Percentiles rank a stretch among this genome's conserved stretches.
Evolutionary conservation across 2,329 filamentous ascomycete species (phyloP).

Genomic region (Xylaria sp.): DNA sequence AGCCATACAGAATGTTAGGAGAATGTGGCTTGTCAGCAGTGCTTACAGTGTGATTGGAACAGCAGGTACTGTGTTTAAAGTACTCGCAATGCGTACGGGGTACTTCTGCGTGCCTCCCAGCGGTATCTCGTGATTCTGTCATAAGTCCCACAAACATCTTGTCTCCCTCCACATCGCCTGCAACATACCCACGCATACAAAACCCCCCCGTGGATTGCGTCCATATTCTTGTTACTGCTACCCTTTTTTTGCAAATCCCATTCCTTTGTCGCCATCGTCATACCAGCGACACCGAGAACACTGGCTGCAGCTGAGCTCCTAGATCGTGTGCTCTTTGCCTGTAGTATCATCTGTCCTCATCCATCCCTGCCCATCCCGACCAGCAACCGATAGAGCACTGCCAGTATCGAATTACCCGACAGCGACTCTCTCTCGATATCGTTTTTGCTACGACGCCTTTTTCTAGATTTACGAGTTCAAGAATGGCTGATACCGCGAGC

Average conservation of each 20-base stretch:
- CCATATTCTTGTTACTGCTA: constrained; percentile 17
- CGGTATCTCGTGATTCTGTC: constrained; percentile 20
- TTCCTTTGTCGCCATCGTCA: constrained; percentile 1
- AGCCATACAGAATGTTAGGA: not conserved
- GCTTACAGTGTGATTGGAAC: not conserved
- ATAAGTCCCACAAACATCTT: constrained; percentile 14
- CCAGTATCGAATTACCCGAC: not conserved
- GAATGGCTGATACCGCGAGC: constrained; percentile 34
- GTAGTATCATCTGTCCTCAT: not conserved
- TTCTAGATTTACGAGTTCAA: constrained; percentile 9
- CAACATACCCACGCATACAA: constrained; percentile 12
- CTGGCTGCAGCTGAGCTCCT: not conserved
- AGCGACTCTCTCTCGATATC: not conserved
- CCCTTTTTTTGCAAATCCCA: constrained; percentile 1
- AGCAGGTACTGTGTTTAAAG: not conserved
- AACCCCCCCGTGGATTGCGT: constrained; percentile 11
- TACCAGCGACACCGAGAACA: not conserved
- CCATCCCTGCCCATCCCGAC: not conserved
- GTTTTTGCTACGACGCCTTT: not conserved
- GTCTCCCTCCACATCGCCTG: constrained; percentile 9
- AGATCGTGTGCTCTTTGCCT: constrained; percentile 3
- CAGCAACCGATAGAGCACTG: not conserved
- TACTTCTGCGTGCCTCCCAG: not conserved
- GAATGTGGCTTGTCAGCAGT: not conserved
- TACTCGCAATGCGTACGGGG: not conserved